Evolutionary conservation across 176 grass and related monocot species (phyloP).

Genomic region (Alloteropsis semialata): DNA sequence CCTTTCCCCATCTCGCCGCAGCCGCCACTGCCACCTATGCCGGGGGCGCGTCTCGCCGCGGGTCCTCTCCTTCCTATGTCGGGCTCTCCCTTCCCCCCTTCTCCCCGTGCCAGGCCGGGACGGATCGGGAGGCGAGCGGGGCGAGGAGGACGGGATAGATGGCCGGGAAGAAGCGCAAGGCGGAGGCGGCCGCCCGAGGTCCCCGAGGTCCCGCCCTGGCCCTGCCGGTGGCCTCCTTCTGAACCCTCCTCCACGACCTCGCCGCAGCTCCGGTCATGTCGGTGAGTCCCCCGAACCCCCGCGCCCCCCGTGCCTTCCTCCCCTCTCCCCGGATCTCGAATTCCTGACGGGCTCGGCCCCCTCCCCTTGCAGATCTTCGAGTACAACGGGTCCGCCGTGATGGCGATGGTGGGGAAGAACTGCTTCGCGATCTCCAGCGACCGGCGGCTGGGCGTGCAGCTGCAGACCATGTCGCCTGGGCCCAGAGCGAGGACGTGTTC

Average conservation of each 20-base stretch:
- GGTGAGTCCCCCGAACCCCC: conserved; percentile 8
- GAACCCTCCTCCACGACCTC: not conserved
- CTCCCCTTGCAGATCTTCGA: too few relatives aligned
- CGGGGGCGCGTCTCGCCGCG: not conserved
- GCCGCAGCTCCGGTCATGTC: conserved; percentile 38
- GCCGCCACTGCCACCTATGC: too few relatives aligned
- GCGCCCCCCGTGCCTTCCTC: accelerated
- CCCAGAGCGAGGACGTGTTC: too few relatives aligned
- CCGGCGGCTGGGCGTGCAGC: too few relatives aligned
- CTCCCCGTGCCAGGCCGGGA: too few relatives aligned
- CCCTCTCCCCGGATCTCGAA: not conserved
- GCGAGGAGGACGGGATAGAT: not conserved
- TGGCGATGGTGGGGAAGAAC: too few relatives aligned
- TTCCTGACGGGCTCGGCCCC: not conserved
- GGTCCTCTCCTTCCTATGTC: not conserved
- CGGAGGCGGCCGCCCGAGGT: conserved; percentile 67
- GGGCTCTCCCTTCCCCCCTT: not conserved
- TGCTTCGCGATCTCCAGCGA: too few relatives aligned
- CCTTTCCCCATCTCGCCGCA: not conserved
- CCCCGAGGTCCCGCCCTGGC: too few relatives aligned
- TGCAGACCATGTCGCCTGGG: too few relatives aligned
- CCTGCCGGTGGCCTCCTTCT: too few relatives aligned
- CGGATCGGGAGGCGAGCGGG: not conserved
- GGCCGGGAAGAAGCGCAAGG: conserved; percentile 69
- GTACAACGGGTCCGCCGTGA: too few relatives aligned